Base-by-base conservation (phyloP, 495 filamentous ascomycete species). In the Lepidopterella palustris region DNA sequence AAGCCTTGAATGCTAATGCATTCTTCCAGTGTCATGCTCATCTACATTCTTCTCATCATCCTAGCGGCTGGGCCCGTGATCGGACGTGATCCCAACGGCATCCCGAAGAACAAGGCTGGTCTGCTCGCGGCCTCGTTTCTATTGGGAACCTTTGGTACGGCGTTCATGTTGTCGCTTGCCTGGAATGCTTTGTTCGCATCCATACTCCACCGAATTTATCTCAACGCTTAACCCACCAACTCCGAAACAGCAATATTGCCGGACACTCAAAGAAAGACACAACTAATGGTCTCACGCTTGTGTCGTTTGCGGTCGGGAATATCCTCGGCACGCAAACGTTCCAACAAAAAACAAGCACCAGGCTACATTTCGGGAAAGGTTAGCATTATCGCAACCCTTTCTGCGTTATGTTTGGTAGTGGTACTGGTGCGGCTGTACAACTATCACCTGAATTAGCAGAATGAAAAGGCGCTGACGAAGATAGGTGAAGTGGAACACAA, bases 61-160 rank as follows among this genome's bases (percentile, higher is more conserved):
- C 64, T 74, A 1, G 61, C 55, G 13, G 72, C 70, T 4, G 70
- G 62, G n/a, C 50, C 73, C n/a, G 73, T 74, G 72, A 71, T 72
- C 20, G 71, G 69, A 8, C 63, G 73, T 4, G 68, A 73, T 29
- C 71, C 71, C 0, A 63, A 63, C 18, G 70, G 70, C 0, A 54
- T 66, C 0, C 70, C 70, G 2, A 65, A 68, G 42, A 73, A 73
- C 55, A 73, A 72, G 55, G 59, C 66, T 15, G 68, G 70, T 1
- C 66, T 73, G 20, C 66, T 73, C n/a, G 70, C 70, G 5, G 71
- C 70, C 5, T 69, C 64, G 13, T 73, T 68, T 27, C 24, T 73
- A 23, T 60, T 67, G n/a, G 68, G 59, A 4, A 72, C 70, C 0
- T 73, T 69, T 53, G 68, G 70, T 27, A 68, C 59, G 15, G 53